Conservation (phyloP, 441 rosid species). For the Populus hybrid region DNA sequence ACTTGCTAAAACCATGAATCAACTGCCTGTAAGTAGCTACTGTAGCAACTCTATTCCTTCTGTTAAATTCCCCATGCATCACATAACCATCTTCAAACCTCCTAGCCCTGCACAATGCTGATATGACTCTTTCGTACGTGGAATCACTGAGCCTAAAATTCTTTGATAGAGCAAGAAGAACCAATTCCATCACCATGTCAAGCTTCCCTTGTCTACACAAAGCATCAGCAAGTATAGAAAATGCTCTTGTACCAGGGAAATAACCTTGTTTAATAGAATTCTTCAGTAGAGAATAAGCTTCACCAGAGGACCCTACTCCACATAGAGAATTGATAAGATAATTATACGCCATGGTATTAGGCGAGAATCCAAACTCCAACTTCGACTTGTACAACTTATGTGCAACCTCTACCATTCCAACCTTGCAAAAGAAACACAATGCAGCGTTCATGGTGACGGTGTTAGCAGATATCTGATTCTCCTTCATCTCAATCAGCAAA, state of each 20-base stretch:
- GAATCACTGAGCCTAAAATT: constrained; percentile 39
- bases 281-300: constrained; percentile 55
- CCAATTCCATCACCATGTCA: constrained; percentile 62
- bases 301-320: constrained; percentile 36
- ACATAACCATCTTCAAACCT: constrained; percentile 62
- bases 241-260: constrained; percentile 52
- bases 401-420: constrained; percentile 77
- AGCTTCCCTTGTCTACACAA: constrained; percentile 60
- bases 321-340: constrained; percentile 69
- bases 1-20: constrained; percentile 51
- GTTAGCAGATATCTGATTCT: constrained; percentile 48
- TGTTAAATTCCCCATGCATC: constrained; percentile 43
- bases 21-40: constrained; percentile 32
- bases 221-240: constrained; percentile 50
- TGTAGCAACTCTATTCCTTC: constrained; percentile 26
- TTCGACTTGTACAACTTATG: constrained; percentile 57
- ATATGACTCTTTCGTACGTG: constrained; percentile 41
- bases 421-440: constrained; percentile 81
- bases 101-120: constrained; percentile 48
- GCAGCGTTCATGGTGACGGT: constrained; percentile 58
- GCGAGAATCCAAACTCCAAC: constrained; percentile 54
- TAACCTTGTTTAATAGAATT: constrained; percentile 48
- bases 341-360: constrained; percentile 43
- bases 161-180: constrained; percentile 35
- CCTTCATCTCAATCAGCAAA: constrained; percentile 69